Evolutionary conservation across 78 protist species (phyloP), one percentile per base, ranked within the genome.

Genomic region (Acrasis kona): DNA sequence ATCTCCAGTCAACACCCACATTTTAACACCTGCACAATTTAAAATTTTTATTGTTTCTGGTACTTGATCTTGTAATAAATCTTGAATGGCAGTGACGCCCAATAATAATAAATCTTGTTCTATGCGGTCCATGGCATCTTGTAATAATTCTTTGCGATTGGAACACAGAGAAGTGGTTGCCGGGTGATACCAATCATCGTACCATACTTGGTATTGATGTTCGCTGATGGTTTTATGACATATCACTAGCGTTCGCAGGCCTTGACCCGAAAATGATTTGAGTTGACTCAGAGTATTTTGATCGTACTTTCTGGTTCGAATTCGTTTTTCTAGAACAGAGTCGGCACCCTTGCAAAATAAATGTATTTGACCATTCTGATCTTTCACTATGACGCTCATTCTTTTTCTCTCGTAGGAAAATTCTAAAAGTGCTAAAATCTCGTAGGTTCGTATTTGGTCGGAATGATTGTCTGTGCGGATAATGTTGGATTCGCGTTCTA

Each of bases 1-100:
- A 87, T 97, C 99, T 39, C 98, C 98, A 28, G 97, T 91, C 37
- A 91, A 79, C 82, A 94, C 79, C 93, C 95, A 94, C 3, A 85
- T 79, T 42, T 85, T 84, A 37, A 50, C 38, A 1, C 81, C 50
- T 3, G 69, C 72, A 4, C 39, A 39, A 5, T 79, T 39, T 6
- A 57, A 64, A 72, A 79, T 40, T 65, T 89, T 89, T 35, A 85
- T 89, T 1, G 80, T 64, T 35, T 50, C 88, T 0, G 95, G 88
- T 3, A 89, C 89, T 28, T 84, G 82, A 4, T 28, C 87, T 64
- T 87, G 86, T 57, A 87, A 79, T 39, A 78, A 29, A 79, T 89
- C 82, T 70, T 84, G 87, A 57, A 89, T 58, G 8, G 77, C 93
- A 0, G 86, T 82, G n/a, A 80, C 58, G 2, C 90, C 90, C 9